Conservation (phyloP, 495 filamentous ascomycete genomes). For the Xylaria venustula region DNA sequence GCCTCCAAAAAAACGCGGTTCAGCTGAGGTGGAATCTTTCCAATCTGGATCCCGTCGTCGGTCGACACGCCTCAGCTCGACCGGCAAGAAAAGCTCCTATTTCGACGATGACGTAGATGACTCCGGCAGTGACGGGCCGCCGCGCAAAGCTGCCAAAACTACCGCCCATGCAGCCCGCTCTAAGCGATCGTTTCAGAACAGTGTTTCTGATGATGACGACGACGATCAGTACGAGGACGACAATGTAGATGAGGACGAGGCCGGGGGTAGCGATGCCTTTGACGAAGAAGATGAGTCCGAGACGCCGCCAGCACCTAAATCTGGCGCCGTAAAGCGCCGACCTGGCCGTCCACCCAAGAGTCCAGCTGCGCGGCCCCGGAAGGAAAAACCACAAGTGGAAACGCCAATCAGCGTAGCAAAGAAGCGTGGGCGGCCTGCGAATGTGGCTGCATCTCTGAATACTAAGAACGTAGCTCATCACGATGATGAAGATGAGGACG, state of each 20-base stretch:
- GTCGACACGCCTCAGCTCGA: slow-evolving; percentile 35
- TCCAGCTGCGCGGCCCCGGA: neutral
- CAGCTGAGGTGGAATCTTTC: slow-evolving; percentile 13
- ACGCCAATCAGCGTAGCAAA: neutral
- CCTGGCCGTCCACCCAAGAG: slow-evolving; percentile 22
- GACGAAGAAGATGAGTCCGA: slow-evolving; percentile 15
- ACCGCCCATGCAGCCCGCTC: neutral
- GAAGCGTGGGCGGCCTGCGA: slow-evolving; percentile 9
- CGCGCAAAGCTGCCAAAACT: slow-evolving; percentile 19
- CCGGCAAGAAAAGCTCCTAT: slow-evolving; percentile 38
- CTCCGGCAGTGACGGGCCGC: slow-evolving; percentile 6
- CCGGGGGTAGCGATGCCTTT: slow-evolving; percentile 22
- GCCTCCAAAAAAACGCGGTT: slow-evolving; percentile 23
- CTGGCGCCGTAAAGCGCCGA: slow-evolving; percentile 13
- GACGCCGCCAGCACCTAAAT: slow-evolving; percentile 7
- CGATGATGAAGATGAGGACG: slow-evolving; percentile 24
- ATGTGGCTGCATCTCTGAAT: slow-evolving; percentile 7
- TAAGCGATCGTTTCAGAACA: slow-evolving; percentile 17
- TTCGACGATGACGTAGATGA: slow-evolving; percentile 29
- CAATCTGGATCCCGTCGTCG: slow-evolving; percentile 27
- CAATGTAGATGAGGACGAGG: slow-evolving; percentile 19
- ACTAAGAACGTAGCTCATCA: neutral
- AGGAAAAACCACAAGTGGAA: slow-evolving; percentile 1
- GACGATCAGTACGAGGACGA: slow-evolving; percentile 25
- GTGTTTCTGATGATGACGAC: slow-evolving; percentile 24